A percentile compares a stretch with the other conserved stretches of the same genome.
phyloP scores from a whole-genome alignment of 202 grass and related monocot genomes.

The Bolboschoenoplectus hybrid region DNA sequence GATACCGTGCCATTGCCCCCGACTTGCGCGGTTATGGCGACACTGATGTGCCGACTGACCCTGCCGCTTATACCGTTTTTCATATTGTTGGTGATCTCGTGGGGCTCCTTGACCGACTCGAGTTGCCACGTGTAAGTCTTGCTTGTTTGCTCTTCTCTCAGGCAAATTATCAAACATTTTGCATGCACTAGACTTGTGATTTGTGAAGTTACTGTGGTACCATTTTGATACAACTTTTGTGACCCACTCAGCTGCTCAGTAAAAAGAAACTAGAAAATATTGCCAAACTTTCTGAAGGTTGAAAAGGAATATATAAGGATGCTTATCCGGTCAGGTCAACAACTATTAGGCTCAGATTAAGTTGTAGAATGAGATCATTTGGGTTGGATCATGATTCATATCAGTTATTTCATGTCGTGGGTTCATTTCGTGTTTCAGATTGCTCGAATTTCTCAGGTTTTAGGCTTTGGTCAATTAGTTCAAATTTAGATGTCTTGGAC shows the following conservation, averaged over 20 bases:
- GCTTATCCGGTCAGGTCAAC: no score
- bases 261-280: not conserved
- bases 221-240: not conserved
- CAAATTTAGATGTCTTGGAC: no score
- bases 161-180: not conserved
- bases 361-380: no score
- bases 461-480: no score
- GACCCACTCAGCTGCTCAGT: not conserved
- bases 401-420: no score
- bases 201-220: not conserved
- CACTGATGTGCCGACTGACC: constrained; percentile 45
- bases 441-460: no score
- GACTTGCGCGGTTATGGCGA: constrained; percentile 64
- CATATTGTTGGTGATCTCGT: constrained; percentile 55
- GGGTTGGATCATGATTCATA: no score
- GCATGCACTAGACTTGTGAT: not conserved
- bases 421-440: no score
- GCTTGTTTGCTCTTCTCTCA: not conserved
- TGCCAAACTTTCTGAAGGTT: no score
- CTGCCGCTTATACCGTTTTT: constrained; percentile 45
- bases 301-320: no score
- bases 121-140: constrained; percentile 45
- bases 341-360: no score
- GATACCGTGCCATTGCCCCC: constrained; percentile 56
- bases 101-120: constrained; percentile 49